Evolutionary conservation across 306 rosid species (phyloP).

Genomic region (Acacia acuminata): DNA sequence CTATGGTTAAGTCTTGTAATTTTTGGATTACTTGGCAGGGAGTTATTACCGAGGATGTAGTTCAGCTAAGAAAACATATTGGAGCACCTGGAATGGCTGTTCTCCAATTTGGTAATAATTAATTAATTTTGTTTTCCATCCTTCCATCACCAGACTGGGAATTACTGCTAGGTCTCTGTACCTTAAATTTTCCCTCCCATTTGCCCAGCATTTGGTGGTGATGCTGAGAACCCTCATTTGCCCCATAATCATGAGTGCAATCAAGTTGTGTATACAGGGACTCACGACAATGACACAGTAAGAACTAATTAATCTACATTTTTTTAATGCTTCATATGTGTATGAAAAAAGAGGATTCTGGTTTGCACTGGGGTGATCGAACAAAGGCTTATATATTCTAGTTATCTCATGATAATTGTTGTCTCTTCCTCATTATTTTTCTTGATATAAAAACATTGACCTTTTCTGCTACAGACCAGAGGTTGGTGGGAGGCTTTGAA

Average conservation of each 20-base stretch:
- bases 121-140: constrained; percentile 21
- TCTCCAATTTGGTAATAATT: constrained; percentile 84
- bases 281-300: constrained; percentile 97
- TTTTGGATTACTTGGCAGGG: constrained; percentile 59
- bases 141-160: constrained; percentile 11
- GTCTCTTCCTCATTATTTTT: constrained; percentile 3
- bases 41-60: constrained; percentile 93
- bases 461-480: constrained; percentile 49
- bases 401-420: constrained; percentile 21
- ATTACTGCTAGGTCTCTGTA: constrained; percentile 13
- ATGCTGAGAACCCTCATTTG: constrained; percentile 77
- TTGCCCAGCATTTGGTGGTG: constrained; percentile 78
- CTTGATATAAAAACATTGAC: constrained; percentile 11
- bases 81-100: constrained; percentile 99
- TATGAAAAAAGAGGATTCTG: constrained; percentile 8
- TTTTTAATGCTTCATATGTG: constrained; percentile 16
- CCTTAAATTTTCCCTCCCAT: constrained; percentile 8
- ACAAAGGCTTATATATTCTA: neutral
- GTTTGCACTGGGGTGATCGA: constrained; percentile 14
- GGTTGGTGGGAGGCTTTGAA: constrained; percentile 96
- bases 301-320: constrained; percentile 32
- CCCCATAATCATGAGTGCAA: constrained; percentile 93
- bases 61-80: constrained; percentile 78
- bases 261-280: constrained; percentile 95
- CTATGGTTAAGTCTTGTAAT: neutral